Conservation (phyloP, 345 rosid species). For the Euphorbia peplus region DNA sequence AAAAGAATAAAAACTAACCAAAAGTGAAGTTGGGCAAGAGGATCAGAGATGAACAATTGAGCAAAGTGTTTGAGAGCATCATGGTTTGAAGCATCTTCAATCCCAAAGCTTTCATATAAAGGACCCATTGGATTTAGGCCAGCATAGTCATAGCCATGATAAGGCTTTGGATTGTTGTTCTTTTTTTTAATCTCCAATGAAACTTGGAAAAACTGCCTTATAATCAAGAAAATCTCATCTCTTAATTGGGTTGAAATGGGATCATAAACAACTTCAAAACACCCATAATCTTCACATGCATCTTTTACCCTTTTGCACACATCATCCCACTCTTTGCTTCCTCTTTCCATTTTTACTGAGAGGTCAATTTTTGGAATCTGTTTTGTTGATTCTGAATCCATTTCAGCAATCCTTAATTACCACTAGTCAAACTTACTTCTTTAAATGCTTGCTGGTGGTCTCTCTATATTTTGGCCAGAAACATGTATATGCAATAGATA, state of each 20-base stretch:
- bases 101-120: conserved; percentile 17
- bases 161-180: conserved; percentile 11
- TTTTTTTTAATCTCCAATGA: conserved; percentile 13
- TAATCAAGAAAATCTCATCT: conserved; percentile 2
- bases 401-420: too few species aligned
- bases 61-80: conserved; percentile 10
- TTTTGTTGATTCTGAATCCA: too few species aligned
- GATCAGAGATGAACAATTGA: background rate
- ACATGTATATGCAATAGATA: too few species aligned
- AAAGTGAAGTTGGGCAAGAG: too few species aligned
- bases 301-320: too few species aligned
- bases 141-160: conserved; percentile 11
- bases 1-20: too few species aligned
- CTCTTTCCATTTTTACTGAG: background rate
- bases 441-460: too few species aligned
- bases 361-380: background rate
- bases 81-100: conserved; percentile 16
- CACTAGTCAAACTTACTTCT: too few species aligned
- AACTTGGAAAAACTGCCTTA: conserved; percentile 7
- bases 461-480: too few species aligned
- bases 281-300: too few species aligned
- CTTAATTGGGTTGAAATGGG: conserved; percentile 1
- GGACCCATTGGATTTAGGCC: background rate
- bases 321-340: background rate
- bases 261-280: conserved; percentile 10